phyloP scores from a whole-genome alignment of 1,284 basidiomycete genomes.

The Coniophora puteana region DNA sequence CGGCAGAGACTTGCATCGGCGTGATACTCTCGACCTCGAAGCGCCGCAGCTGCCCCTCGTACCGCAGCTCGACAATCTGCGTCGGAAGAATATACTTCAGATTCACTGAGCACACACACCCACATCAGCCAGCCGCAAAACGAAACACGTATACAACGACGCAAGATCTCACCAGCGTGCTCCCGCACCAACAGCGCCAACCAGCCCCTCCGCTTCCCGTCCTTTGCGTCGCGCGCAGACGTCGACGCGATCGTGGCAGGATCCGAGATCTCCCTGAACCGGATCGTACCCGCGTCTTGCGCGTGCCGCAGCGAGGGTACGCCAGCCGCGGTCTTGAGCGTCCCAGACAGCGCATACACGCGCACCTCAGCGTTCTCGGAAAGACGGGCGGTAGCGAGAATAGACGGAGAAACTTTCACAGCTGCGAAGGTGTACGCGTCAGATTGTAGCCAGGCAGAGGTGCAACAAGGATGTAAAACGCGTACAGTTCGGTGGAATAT shows the following conservation, averaged over 20 bases:
- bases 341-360: slow-evolving; percentile 45
- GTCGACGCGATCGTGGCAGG: slow-evolving; percentile 11
- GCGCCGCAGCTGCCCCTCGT: slow-evolving; percentile 54
- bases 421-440: slow-evolving; percentile 32
- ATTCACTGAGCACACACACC: slow-evolving; percentile 50
- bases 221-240: slow-evolving; percentile 16
- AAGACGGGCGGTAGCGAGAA: slow-evolving; percentile 58
- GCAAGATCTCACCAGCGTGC: slow-evolving; percentile 43
- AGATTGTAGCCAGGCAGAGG: slow-evolving; percentile 18
- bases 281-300: slow-evolving; percentile 47
- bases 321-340: slow-evolving; percentile 34
- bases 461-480: slow-evolving; percentile 11
- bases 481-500: slow-evolving; percentile 46
- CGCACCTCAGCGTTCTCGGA: slow-evolving; percentile 41
- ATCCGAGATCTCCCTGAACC: slow-evolving; percentile 42
- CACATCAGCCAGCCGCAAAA: not conserved
- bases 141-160: not conserved
- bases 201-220: slow-evolving; percentile 56
- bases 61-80: slow-evolving; percentile 61
- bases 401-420: slow-evolving; percentile 49
- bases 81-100: slow-evolving; percentile 65
- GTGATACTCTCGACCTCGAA: slow-evolving; percentile 53
- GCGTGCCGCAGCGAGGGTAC: slow-evolving; percentile 47
- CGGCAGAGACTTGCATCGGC: slow-evolving; percentile 25
- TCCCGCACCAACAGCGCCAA: slow-evolving; percentile 61